These are phyloP conservation scores for Telfairia occidentalis DNA, from an alignment of 331 rosid species.

Conservation along the genomic window DNA sequence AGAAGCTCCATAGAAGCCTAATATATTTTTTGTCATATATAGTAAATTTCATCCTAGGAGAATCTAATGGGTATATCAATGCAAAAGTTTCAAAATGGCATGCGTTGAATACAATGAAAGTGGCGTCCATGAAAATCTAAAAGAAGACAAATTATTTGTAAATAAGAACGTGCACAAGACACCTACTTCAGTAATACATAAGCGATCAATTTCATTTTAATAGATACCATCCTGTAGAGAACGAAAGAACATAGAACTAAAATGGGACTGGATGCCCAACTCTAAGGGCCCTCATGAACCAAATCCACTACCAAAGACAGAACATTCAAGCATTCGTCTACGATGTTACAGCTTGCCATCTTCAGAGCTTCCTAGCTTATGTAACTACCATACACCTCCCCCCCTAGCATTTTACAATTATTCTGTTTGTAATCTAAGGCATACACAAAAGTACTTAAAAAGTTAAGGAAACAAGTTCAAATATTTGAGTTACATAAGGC, in stretches of 20 bases:
- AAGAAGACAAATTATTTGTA: background rate
- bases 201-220: background rate
- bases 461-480: background rate
- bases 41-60: background rate
- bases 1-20: constrained; percentile 62
- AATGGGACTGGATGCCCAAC: background rate
- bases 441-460: background rate
- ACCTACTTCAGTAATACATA: background rate
- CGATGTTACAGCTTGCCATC: background rate
- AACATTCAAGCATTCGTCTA: background rate
- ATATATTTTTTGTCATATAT: background rate
- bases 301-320: background rate
- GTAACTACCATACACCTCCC: background rate
- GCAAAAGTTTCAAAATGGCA: background rate
- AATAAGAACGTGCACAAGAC: background rate
- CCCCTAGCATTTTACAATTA: background rate
- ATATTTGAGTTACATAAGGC: background rate
- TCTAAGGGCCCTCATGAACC: background rate
- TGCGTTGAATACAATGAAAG: background rate
- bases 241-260: background rate
- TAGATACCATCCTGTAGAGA: background rate
- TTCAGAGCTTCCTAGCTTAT: background rate
- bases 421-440: background rate
- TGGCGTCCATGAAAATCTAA: background rate
- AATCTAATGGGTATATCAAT: background rate